phyloP scores from a whole-genome alignment of 169 alveolate genomes.

The Plasmodium vinckei region DNA sequence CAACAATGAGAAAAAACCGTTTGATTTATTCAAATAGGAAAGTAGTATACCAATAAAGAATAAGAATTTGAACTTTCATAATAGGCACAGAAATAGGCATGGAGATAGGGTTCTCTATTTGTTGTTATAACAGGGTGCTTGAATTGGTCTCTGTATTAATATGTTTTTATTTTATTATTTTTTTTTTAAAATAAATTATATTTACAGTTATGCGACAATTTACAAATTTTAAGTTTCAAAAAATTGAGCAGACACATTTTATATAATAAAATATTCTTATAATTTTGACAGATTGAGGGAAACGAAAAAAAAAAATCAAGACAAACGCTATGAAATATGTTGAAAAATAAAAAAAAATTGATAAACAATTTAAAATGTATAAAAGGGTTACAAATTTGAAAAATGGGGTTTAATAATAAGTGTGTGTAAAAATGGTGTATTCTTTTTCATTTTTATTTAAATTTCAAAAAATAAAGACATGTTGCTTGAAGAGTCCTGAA shows the following conservation, averaged over 20 bases:
- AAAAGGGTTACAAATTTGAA: background rate
- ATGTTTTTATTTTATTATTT: too few species aligned
- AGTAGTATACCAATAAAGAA: too few species aligned
- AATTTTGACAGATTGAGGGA: background rate
- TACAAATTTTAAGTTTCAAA: background rate
- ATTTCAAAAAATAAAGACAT: constrained; percentile 53
- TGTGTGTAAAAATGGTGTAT: background rate
- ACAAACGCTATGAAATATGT: background rate
- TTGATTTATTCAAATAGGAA: background rate
- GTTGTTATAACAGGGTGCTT: too few species aligned
- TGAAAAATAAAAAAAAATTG: background rate
- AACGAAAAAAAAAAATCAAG: background rate
- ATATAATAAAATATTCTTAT: background rate
- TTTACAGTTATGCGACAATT: too few species aligned
- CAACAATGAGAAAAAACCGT: background rate
- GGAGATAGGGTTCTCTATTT: too few species aligned
- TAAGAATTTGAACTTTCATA: too few species aligned
- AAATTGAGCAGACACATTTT: background rate
- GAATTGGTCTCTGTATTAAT: too few species aligned
- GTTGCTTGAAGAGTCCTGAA: constrained; percentile 47
- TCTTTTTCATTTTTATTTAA: constrained; percentile 1
- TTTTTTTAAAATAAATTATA: too few species aligned
- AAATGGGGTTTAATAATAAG: background rate
- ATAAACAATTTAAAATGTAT: background rate
- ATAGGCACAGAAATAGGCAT: too few species aligned